Evolutionary conservation across 192 early-diverging fungal species (phyloP).

Genomic region (Gigaspora rosea): DNA sequence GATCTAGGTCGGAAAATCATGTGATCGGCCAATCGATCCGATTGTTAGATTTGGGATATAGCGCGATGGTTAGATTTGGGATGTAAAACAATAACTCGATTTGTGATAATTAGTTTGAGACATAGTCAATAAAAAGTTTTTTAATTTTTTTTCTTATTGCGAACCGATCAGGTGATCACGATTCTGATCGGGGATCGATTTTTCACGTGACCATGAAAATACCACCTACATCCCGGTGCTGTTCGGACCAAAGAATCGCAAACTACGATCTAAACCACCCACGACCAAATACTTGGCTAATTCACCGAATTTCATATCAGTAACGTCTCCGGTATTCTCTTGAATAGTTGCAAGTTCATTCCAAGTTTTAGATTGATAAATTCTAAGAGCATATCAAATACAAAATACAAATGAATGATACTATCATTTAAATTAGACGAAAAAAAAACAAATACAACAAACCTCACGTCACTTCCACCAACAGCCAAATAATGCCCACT

Average conservation of each 20-base stretch:
- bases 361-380: constrained; percentile 75
- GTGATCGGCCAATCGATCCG: no score
- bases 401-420: background rate
- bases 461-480: constrained; percentile 61
- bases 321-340: constrained; percentile 56
- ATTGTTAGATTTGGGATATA: no score
- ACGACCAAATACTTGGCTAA: constrained; percentile 56
- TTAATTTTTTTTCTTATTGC: no score
- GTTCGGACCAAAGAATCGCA: constrained; percentile 51
- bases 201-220: no score
- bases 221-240: no score
- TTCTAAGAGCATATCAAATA: constrained; percentile 28
- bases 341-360: constrained; percentile 48
- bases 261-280: constrained; percentile 58
- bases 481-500: constrained; percentile 85
- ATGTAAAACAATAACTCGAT: no score
- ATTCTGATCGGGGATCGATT: no score
- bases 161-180: no score
- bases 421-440: background rate
- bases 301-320: constrained; percentile 58
- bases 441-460: background rate
- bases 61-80: no score
- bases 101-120: no score
- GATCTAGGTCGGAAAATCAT: no score
- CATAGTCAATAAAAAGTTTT: no score